Conservation (phyloP, 805 yeast genomes). For the Candida dajiaensis region DNA sequence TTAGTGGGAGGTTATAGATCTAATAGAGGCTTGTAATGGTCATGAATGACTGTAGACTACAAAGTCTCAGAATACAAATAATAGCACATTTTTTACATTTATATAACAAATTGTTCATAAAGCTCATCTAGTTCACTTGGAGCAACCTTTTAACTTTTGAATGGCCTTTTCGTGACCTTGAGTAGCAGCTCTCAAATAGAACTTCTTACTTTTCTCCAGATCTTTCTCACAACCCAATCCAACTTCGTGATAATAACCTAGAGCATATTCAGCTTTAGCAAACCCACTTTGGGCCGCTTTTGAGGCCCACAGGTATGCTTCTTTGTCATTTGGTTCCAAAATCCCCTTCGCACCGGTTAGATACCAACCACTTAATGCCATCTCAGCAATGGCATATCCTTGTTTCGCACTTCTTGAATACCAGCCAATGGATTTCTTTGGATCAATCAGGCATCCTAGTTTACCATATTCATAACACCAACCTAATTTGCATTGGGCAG, state of each 20-base stretch:
- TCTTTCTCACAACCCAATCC: constrained; percentile 53
- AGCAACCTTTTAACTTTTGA: constrained; percentile 13
- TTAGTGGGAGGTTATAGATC: neutral
- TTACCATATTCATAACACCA: constrained; percentile 69
- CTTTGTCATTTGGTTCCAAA: constrained; percentile 48
- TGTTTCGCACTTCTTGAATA: constrained; percentile 56
- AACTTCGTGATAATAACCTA: constrained; percentile 62
- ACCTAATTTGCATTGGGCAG: constrained; percentile 68
- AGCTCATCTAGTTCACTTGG: neutral
- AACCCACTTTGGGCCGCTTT: constrained; percentile 57
- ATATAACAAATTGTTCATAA: neutral
- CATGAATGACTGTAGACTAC: neutral
- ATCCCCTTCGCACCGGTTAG: constrained; percentile 59
- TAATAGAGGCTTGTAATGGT: neutral
- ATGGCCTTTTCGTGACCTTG: constrained; percentile 56
- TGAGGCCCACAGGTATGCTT: constrained; percentile 63
- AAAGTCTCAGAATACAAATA: neutral
- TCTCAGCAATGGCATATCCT: constrained; percentile 62
- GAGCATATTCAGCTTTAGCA: constrained; percentile 59
- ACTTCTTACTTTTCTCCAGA: constrained; percentile 37
- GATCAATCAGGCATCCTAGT: constrained; percentile 43
- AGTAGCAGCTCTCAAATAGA: constrained; percentile 55
- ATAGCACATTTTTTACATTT: neutral
- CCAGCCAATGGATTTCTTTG: constrained; percentile 65
- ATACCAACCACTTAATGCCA: constrained; percentile 75